Evolutionary conservation across 179 eudicot genomes (phyloP).

Genomic region (Camellia oleifera): DNA sequence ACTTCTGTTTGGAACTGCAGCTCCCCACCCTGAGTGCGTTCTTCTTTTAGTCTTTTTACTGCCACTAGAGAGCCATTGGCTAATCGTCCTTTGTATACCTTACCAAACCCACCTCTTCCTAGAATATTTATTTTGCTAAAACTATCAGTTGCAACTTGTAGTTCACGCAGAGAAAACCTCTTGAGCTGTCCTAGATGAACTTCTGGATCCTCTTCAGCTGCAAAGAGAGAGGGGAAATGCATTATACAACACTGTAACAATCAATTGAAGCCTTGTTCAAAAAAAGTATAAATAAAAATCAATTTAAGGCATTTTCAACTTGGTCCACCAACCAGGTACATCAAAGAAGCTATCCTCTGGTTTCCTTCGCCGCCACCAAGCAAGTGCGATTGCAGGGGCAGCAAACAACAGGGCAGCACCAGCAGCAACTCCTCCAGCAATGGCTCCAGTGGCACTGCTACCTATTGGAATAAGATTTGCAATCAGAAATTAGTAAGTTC

Average conservation of each 20-base stretch:
- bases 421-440: slow-evolving; percentile 97
- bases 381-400: slow-evolving; percentile 83
- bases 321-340: slow-evolving; percentile 71
- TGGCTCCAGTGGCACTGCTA: slow-evolving; percentile 72
- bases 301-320: not conserved
- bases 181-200: slow-evolving; percentile 85
- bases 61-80: slow-evolving; percentile 85
- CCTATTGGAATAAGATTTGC: slow-evolving; percentile 39
- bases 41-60: slow-evolving; percentile 79
- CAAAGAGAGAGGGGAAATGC: slow-evolving; percentile 9
- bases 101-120: slow-evolving; percentile 87
- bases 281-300: too few relatives aligned
- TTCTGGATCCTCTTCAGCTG: slow-evolving; percentile 94
- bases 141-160: slow-evolving; percentile 77
- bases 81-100: slow-evolving; percentile 82
- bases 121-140: slow-evolving; percentile 76
- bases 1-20: slow-evolving; percentile 86
- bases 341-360: slow-evolving; percentile 88
- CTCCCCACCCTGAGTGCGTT: slow-evolving; percentile 89
- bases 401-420: slow-evolving; percentile 93
- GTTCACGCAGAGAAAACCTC: slow-evolving; percentile 75
- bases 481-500: slow-evolving; percentile 1
- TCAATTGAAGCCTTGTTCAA: not conserved
- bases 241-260: not conserved
- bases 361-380: slow-evolving; percentile 71